A percentile compares a stretch with the other conserved stretches of the same genome.
Evolutionary conservation across 2,329 filamentous ascomycete species (phyloP).

Genomic region (Penicillium corylophilum): DNA sequence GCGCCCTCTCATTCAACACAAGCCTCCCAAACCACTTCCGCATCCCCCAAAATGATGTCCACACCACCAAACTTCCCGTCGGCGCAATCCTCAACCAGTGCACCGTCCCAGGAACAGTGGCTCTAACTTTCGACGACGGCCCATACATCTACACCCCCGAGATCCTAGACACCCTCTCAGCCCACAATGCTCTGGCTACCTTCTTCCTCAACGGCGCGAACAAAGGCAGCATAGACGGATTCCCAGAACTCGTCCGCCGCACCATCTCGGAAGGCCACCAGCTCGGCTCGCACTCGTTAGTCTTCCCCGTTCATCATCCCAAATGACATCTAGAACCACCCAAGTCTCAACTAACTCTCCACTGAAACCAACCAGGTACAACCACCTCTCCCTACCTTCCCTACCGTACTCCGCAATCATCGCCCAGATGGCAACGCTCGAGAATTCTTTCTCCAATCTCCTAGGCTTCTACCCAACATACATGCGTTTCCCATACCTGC

Average conservation of each 20-base stretch:
- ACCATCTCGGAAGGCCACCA: conserved; percentile 45
- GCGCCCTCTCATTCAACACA: not conserved
- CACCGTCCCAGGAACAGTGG: conserved; percentile 54
- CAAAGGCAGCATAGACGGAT: conserved; percentile 32
- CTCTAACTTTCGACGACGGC: conserved; percentile 66
- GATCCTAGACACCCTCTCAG: conserved; percentile 57
- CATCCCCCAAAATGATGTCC: not conserved
- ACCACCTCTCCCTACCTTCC: conserved; percentile 40
- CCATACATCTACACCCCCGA: conserved; percentile 59
- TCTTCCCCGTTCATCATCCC: not conserved
- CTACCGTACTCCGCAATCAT: conserved; percentile 34
- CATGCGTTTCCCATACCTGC: conserved; percentile 49
- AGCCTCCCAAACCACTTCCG: not conserved
- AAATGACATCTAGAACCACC: no score
- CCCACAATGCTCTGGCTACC: conserved; percentile 60
- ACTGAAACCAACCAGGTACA: conserved; percentile 29
- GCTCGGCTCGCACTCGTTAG: conserved; percentile 48
- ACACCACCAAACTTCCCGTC: conserved; percentile 20
- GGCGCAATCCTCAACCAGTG: conserved; percentile 48
- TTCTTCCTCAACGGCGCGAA: conserved; percentile 59
- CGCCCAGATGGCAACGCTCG: conserved; percentile 43
- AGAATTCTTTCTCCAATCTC: conserved; percentile 40
- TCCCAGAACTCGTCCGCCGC: conserved; percentile 30
- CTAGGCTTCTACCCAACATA: conserved; percentile 49
- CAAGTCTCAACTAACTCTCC: not conserved